These are phyloP conservation scores for Orbilia blumenaviensis DNA, from an alignment of 2,329 filamentous ascomycete genomes.

Conservation along the genomic window DNA sequence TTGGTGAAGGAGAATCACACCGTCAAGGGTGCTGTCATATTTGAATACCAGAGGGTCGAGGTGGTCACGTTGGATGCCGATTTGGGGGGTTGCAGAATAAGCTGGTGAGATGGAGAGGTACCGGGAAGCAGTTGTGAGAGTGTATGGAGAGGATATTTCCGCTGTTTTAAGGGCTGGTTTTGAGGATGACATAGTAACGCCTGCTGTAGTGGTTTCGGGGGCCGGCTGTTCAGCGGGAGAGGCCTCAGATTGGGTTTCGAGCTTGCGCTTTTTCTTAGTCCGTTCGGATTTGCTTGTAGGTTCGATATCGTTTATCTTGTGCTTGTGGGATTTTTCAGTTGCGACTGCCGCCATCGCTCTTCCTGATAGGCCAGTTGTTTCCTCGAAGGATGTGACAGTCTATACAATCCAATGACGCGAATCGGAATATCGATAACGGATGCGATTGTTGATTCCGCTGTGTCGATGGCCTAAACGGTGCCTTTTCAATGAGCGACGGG, in stretches of 20 bases:
- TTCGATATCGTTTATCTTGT: constrained; percentile 50
- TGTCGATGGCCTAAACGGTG: no score
- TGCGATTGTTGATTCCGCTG: not conserved
- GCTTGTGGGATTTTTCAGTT: constrained; percentile 54
- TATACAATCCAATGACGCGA: not conserved
- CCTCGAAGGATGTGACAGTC: not conserved
- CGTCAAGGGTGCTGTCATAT: constrained; percentile 76
- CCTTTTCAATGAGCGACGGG: not conserved
- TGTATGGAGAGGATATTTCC: constrained; percentile 73
- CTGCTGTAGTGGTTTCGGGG: constrained; percentile 62
- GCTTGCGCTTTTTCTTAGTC: constrained; percentile 40
- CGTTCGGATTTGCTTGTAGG: constrained; percentile 48
- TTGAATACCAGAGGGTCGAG: constrained; percentile 78
- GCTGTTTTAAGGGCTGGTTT: constrained; percentile 53
- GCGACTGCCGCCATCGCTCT: constrained; percentile 61
- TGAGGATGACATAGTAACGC: constrained; percentile 59
- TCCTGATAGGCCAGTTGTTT: not conserved
- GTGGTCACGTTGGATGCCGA: constrained; percentile 76
- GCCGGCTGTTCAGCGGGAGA: constrained; percentile 29
- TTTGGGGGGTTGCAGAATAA: constrained; percentile 70
- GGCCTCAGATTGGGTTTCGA: not conserved
- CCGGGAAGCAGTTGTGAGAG: constrained; percentile 79
- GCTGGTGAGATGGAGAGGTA: constrained; percentile 78
- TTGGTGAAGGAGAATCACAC: constrained; percentile 77
- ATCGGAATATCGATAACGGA: not conserved